Evolutionary conservation across 768 basidiomycete species (phyloP).

Genomic region (Agrocybe praecox): DNA sequence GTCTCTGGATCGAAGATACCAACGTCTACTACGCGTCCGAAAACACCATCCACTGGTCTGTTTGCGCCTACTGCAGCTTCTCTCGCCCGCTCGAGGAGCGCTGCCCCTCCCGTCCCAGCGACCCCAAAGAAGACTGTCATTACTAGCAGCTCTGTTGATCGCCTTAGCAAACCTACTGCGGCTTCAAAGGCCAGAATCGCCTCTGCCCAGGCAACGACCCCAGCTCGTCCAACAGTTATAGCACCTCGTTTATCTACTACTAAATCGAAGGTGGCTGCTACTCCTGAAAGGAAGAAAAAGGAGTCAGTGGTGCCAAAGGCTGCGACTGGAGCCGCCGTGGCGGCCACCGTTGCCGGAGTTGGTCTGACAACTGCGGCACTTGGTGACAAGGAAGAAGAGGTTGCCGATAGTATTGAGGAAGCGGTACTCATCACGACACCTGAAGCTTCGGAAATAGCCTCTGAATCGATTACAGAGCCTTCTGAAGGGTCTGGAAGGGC

Average conservation of each 20-base stretch:
- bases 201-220: conserved; percentile 37
- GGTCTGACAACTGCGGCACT: conserved; percentile 12
- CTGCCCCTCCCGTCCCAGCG: conserved; percentile 44
- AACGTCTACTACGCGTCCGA: conserved; percentile 44
- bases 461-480: not conserved
- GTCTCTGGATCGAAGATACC: conserved; percentile 37
- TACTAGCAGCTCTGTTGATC: conserved; percentile 57
- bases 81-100: conserved; percentile 67
- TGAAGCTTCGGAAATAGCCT: not conserved
- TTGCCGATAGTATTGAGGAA: conserved; percentile 3
- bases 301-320: conserved; percentile 3
- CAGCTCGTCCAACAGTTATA: conserved; percentile 19
- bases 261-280: conserved; percentile 23
- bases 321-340: conserved; percentile 23
- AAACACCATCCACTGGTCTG: conserved; percentile 66
- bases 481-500: not conserved
- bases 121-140: conserved; percentile 58
- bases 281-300: conserved; percentile 13
- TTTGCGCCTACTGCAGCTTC: conserved; percentile 87
- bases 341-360: conserved; percentile 11
- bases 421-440: conserved; percentile 4
- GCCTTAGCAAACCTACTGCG: conserved; percentile 83
- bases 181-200: conserved; percentile 71
- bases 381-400: conserved; percentile 9
- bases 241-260: conserved; percentile 18